Conservation (phyloP, 176 grass and related monocot species). For the Hordeum vulgare region MorexV3_pseudomolecules_assembly NC_058521.1:554613220-554613719, state of each 20-base stretch:
- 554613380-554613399: background rate
- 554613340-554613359: slow-evolving; percentile 33
- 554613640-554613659: background rate
- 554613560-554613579: background rate
- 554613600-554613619: background rate
- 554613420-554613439: background rate
- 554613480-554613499: background rate
- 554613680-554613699: background rate
- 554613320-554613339: slow-evolving; percentile 36
- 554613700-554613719: background rate
- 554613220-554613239: slow-evolving; percentile 48
- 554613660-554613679: background rate
- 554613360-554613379: slow-evolving; percentile 21
- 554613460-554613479: background rate
- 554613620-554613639: background rate
- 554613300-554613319: slow-evolving; percentile 25
- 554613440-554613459: background rate
- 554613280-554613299: slow-evolving; percentile 29
- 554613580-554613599: background rate
- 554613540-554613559: background rate
- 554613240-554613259: slow-evolving; percentile 23
- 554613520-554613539: background rate
- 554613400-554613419: too few species aligned
- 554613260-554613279: slow-evolving; percentile 48
- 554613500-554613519: background rate